A percentile compares a stretch with the other conserved stretches of the same genome.
phyloP scores from a whole-genome alignment of 805 yeast genomes.

The Candida xiaguanensis region DNA sequence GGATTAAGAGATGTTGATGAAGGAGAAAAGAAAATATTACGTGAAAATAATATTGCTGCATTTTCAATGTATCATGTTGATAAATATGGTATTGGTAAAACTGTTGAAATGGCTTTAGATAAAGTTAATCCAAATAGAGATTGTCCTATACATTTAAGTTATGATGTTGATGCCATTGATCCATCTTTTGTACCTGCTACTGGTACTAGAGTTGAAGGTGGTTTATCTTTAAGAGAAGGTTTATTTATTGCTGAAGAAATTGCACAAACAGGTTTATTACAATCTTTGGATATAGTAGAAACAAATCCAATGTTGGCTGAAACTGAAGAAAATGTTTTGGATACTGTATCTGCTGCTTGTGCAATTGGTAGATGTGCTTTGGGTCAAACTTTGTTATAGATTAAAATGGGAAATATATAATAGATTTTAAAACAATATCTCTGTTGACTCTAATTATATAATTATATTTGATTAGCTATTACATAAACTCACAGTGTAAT shows the following conservation, averaged over 20 bases:
- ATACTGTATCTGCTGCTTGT: constrained; percentile 86
- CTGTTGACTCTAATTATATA: no score
- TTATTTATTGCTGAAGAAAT: constrained; percentile 87
- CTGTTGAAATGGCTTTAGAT: constrained; percentile 85
- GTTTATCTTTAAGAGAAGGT: constrained; percentile 91
- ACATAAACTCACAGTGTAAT: no score
- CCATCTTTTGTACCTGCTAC: constrained; percentile 94
- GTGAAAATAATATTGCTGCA: constrained; percentile 71
- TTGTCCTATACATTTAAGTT: constrained; percentile 80
- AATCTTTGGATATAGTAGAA: constrained; percentile 89
- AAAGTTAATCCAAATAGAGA: constrained; percentile 66
- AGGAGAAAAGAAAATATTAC: constrained; percentile 75
- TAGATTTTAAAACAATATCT: background rate
- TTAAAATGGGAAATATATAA: background rate
- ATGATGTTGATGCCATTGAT: constrained; percentile 96
- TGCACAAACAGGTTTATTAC: constrained; percentile 84
- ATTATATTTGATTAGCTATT: no score
- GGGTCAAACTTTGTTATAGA: constrained; percentile 78
- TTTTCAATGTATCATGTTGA: constrained; percentile 96
- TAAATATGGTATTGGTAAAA: constrained; percentile 87
- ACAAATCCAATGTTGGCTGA: constrained; percentile 86
- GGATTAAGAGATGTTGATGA: constrained; percentile 92
- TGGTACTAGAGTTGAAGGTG: constrained; percentile 97
- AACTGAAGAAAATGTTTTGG: constrained; percentile 68
- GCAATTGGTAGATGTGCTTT: constrained; percentile 91